A percentile compares a stretch with the other conserved stretches of the same genome.
These are phyloP conservation scores for Colletotrichum camelliae DNA, from an alignment of 2,329 filamentous ascomycete genomes.

Conservation along the genomic window DNA sequence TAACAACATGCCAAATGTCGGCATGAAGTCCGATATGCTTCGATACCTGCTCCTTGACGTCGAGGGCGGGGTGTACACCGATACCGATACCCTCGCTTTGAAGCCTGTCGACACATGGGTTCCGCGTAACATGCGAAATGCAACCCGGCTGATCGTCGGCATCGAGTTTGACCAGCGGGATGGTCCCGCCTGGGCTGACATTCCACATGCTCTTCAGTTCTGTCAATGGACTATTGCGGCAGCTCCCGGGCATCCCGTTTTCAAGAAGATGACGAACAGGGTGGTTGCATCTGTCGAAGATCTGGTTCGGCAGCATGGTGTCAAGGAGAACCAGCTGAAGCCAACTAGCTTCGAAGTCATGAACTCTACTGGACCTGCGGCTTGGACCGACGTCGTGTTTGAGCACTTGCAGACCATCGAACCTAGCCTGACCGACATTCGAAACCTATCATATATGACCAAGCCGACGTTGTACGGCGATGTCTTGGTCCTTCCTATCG, in stretches of 20 bases:
- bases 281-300: slow-evolving; percentile 27
- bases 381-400: slow-evolving; percentile 36
- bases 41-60: slow-evolving; percentile 76
- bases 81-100: slow-evolving; percentile 46
- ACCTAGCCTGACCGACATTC: slow-evolving; percentile 14
- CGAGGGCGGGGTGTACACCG: slow-evolving; percentile 75
- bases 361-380: slow-evolving; percentile 35
- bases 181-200: slow-evolving; percentile 23
- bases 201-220: slow-evolving; percentile 27
- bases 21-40: slow-evolving; percentile 68
- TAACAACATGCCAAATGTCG: slow-evolving; percentile 28
- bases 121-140: slow-evolving; percentile 23
- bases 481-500: slow-evolving; percentile 30
- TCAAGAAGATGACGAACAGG: slow-evolving; percentile 28
- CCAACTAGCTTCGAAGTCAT: slow-evolving; percentile 32
- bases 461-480: slow-evolving; percentile 23
- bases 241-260: slow-evolving; percentile 30
- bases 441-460: slow-evolving; percentile 13
- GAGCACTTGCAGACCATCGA: slow-evolving; percentile 28
- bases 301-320: not conserved
- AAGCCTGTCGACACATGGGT: slow-evolving; percentile 39
- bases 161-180: slow-evolving; percentile 34
- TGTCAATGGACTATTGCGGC: slow-evolving; percentile 27
- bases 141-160: slow-evolving; percentile 27
- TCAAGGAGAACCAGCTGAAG: slow-evolving; percentile 6